These are phyloP conservation scores for slime mould (Dictyostelium discoideum) DNA, from an alignment of 78 protist genomes.

Conservation along the genomic window DNA sequence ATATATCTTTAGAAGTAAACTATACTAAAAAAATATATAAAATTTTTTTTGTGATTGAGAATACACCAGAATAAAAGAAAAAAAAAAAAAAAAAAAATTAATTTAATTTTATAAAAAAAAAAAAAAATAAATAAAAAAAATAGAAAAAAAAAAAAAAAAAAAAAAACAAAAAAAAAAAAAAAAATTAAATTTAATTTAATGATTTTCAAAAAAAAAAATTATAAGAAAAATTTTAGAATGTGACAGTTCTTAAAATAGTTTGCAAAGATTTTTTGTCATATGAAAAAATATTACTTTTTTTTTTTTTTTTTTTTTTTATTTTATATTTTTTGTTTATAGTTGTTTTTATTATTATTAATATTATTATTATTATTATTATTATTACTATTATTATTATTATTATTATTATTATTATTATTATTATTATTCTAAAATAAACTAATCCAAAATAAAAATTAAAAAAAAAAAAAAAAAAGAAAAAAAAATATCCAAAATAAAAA, in stretches of 20 bases:
- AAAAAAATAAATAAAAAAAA: neutral
- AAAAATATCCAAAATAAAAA: too few species aligned
- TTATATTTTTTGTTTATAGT: too few species aligned
- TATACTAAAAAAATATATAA: neutral
- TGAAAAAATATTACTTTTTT: neutral
- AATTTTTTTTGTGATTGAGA: neutral
- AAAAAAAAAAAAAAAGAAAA: too few species aligned
- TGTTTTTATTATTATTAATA: too few species aligned
- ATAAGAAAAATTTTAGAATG: neutral
- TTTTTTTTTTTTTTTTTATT: too few species aligned
- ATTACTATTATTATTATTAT: too few species aligned
- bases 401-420: too few species aligned
- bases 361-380: too few species aligned
- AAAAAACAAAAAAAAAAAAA: neutral
- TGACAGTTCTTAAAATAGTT: neutral
- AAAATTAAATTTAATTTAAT: neutral
- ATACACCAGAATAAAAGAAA: neutral
- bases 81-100: neutral
- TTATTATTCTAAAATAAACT: too few species aligned
- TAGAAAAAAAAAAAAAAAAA: neutral
- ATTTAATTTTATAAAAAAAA: too few species aligned
- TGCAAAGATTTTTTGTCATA: neutral
- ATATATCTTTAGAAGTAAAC: neutral
- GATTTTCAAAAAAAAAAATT: neutral
- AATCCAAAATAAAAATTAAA: too few species aligned